Base-by-base conservation (phyloP, 2,329 filamentous ascomycete species). In the Colletotrichum horii region DNA sequence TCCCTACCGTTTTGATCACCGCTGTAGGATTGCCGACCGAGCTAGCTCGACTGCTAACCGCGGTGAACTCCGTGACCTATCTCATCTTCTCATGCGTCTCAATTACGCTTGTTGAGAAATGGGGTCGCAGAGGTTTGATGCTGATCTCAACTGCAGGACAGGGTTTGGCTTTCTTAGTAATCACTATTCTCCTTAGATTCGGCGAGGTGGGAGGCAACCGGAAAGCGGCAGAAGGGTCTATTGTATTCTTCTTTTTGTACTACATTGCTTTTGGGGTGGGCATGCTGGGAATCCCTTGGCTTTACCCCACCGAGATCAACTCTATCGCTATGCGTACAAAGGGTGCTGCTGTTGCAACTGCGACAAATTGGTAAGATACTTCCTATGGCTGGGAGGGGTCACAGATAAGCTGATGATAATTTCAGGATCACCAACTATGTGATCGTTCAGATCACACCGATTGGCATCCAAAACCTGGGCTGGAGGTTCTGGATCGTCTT, bases 1-100 rank as follows among this genome's bases (percentile, higher is more conserved):
- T 90, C 0, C 88, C 89, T 0, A 88, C 86, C 0, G 87, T 91
- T 0, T 80, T 91, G 0, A 90, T 89, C 62, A 79, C 86, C 16
- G 89, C 43, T 2, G 88, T 91, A 2, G 88, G 88, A 1, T 83
- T 91, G 7, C 81, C 81, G 2, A 86, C 90, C 62, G 84, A 8
- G 43, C 84, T 89, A 77, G 87, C 89, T 1, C 85, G 89, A 6
- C 81, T 91, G 0, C 83, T 91, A 6, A 86, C 89, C 0, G 89
- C 88, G 0, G 88, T 86, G 76, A 90, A 74, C 56, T 77, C 78
- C 1, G 70, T 81, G 2, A 78, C 78, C 0, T 80, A 80, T 36
- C 74, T 81, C 4, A 28, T 78, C 4, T 78, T 80, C 43, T 78
- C 81, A 2, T 66, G 81, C 4, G 56, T 78, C 6, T 81, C 81